These are phyloP conservation scores for Trebouxia sp. DNA, from an alignment of 139 green algal species.

Conservation along the genomic window DNA sequence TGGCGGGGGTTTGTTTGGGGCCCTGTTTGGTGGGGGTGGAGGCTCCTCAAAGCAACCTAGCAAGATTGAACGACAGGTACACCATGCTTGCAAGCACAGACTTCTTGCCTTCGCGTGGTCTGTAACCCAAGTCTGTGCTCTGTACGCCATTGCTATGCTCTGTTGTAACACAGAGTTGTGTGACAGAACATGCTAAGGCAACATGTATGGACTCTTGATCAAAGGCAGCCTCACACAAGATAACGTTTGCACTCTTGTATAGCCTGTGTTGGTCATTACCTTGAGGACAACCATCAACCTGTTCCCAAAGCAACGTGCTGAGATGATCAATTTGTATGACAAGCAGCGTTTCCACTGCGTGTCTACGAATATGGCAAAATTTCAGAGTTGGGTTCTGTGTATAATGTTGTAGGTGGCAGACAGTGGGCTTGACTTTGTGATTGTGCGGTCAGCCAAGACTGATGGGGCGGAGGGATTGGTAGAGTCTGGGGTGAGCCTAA, in stretches of 20 bases:
- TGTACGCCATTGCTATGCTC: too few relatives aligned
- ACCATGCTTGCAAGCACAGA: background rate
- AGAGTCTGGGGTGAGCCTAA: background rate
- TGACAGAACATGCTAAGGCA: too few relatives aligned
- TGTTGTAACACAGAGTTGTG: too few relatives aligned
- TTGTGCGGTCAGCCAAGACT: constrained; percentile 29
- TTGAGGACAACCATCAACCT: too few relatives aligned
- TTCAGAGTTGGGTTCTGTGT: background rate
- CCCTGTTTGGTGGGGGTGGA: constrained; percentile 27
- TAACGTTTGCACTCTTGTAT: too few relatives aligned
- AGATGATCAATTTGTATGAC: too few relatives aligned
- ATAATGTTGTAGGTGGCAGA: constrained; percentile 18
- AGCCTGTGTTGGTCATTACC: too few relatives aligned
- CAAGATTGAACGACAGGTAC: constrained; percentile 31
- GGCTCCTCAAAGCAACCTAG: constrained; percentile 4
- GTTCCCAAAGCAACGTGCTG: too few relatives aligned
- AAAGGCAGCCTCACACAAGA: too few relatives aligned
- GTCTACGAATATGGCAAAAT: background rate
- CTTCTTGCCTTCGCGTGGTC: background rate
- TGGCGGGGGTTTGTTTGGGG: constrained; percentile 2
- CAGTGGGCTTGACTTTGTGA: constrained; percentile 32
- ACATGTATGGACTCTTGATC: too few relatives aligned
- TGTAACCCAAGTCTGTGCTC: too few relatives aligned
- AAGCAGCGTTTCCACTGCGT: too few relatives aligned
- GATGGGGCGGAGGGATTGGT: background rate